These are phyloP conservation scores for Antitrichia curtipendula DNA, from an alignment of 225 moss, liverwort and hornwort genomes.

Conservation along the genomic window DNA sequence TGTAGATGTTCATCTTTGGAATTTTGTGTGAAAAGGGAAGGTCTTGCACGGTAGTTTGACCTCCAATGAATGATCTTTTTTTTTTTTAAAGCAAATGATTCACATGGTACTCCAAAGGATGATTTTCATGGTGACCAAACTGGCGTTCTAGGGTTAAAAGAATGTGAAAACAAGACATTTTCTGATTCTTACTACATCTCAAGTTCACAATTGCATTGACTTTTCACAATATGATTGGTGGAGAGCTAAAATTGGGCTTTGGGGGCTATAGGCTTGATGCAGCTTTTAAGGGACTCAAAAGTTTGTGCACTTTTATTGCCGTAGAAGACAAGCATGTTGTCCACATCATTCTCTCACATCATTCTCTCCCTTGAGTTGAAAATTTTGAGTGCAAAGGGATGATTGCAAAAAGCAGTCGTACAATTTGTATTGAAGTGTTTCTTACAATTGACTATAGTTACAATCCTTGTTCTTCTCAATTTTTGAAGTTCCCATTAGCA, in stretches of 20 bases:
- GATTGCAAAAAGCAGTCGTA: background rate
- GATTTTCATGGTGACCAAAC: background rate
- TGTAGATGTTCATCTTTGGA: background rate
- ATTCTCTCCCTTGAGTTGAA: no score
- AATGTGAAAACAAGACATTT: background rate
- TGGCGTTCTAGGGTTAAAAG: fast-evolving
- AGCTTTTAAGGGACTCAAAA: background rate
- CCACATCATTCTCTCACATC: background rate
- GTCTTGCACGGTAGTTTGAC: background rate
- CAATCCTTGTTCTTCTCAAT: no score
- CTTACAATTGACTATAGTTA: background rate
- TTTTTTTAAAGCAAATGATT: no score
- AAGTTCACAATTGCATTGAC: background rate
- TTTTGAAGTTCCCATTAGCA: no score
- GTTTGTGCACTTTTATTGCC: background rate
- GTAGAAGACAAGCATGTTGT: background rate
- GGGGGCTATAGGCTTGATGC: background rate
- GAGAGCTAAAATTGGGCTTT: no score
- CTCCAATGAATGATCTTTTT: no score
- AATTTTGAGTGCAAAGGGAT: background rate
- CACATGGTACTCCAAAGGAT: fast-evolving
- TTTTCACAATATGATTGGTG: background rate
- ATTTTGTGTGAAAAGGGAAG: background rate
- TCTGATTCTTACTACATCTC: background rate
- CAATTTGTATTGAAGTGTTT: background rate